Base-by-base conservation (phyloP, 2,329 filamentous ascomycete genomes). In the Talaromyces pinophilus region DNA sequence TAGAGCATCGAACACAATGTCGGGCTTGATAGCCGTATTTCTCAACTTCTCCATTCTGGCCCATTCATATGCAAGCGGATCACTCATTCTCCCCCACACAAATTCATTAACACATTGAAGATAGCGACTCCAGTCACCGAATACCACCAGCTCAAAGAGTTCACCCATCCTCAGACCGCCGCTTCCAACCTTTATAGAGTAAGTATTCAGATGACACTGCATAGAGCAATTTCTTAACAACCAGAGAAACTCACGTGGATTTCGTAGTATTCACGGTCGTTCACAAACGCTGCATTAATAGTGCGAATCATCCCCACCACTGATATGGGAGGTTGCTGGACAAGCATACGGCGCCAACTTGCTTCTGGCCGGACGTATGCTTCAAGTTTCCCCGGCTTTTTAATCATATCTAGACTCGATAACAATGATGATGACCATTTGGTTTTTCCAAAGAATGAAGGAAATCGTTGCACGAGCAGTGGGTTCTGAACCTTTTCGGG, bases 331-430 rank as follows among this genome's bases (percentile, higher is more conserved):
- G 62, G 62, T 30, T 64, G 62, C 22, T 64, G 50, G 50, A 64
- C 50, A 17, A 64, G 62, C 50, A 64, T 64, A 30, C 52, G 50
- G 30, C 50, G 62, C 62, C 50, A 64, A 46, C 50, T 64, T 22
- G 62, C 62, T 25, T 55, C 62, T 59, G 25, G 38, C 33, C 62
- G 52, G 22, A 59, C 7, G 13, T 57, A 64, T 10, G 50, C 50
- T 40, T 40, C 22, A 40, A 40, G 19, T 46, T 35, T 64, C 50
- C 22, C 48, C n/a, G 52, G 54, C 28, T 38, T 44, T 44, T 5
- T 44, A 19, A 44, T 44, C 42, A 44, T 44, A 44, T 44, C 42
- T 44, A 44, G 17, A 44, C 42, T 44, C 42, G 42, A 19, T 19
- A 44, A 44, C 3, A 44, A 19, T n/a, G n/a, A 44, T 19, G 4